Conservation (phyloP, 2,329 filamentous ascomycete genomes). For the Ceratocystis cacaofunesta region DNA sequence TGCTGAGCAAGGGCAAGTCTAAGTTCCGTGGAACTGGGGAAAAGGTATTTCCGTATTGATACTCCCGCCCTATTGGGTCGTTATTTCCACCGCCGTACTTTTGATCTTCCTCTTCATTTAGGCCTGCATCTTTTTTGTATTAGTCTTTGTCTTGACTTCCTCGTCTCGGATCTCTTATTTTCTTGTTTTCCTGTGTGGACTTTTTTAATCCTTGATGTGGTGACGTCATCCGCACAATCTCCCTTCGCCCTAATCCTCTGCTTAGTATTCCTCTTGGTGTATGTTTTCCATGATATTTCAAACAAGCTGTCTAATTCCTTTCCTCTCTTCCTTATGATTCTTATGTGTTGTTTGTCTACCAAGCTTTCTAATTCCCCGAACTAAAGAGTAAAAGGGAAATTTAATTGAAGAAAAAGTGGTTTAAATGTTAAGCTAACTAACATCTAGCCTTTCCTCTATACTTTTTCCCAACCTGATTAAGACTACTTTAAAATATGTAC, state of each 20-base stretch:
- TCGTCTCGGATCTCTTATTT: background rate
- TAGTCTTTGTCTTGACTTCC: background rate
- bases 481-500: too few species aligned
- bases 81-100: background rate
- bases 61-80: background rate
- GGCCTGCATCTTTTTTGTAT: background rate
- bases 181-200: background rate
- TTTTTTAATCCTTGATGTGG: background rate
- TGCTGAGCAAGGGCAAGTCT: slow-evolving; percentile 81
- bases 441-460: background rate
- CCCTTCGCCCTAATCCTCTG: background rate
- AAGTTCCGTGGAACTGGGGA: slow-evolving; percentile 61
- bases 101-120: background rate
- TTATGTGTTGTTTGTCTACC: background rate
- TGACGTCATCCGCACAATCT: background rate
- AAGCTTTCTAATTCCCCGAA: too few species aligned
- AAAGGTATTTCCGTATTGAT: slow-evolving; percentile 65
- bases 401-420: background rate
- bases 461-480: too few species aligned
- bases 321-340: background rate
- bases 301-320: slow-evolving; percentile 2
- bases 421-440: background rate
- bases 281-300: background rate
- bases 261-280: background rate
- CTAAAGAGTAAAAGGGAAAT: background rate